These are phyloP conservation scores for Colletotrichum cordylinicola DNA, from an alignment of 2,329 filamentous ascomycete species.

Conservation along the genomic window DNA sequence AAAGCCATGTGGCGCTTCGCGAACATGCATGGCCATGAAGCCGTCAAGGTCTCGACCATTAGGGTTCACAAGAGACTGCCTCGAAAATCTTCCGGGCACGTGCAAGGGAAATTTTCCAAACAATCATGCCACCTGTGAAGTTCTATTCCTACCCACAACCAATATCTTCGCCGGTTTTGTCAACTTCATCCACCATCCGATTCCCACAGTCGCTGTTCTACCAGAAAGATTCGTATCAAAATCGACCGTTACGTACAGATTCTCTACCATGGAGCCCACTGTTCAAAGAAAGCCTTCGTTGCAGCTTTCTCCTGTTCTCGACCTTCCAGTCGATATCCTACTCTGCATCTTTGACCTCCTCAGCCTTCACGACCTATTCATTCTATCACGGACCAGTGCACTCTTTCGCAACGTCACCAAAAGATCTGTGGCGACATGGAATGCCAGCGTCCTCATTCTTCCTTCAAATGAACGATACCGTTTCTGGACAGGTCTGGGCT, in stretches of 20 bases:
- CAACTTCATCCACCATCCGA: not conserved
- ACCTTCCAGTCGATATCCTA: not conserved
- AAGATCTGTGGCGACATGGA: rapidly evolving
- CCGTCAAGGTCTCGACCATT: not conserved
- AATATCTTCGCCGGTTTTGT: not conserved
- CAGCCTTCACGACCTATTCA: not conserved
- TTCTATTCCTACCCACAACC: not conserved
- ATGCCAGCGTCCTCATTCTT: rapidly evolving
- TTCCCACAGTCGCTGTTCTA: not conserved
- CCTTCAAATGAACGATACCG: not conserved
- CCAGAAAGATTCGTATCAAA: not conserved
- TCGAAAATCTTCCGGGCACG: not conserved
- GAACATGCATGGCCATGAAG: not conserved
- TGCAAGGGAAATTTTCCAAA: rapidly evolving
- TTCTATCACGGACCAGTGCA: rapidly evolving
- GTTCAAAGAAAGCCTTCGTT: not conserved
- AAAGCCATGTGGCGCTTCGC: not conserved
- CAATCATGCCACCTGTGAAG: not conserved
- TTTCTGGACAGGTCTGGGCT: not conserved
- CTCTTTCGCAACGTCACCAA: not conserved
- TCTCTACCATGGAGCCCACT: not conserved
- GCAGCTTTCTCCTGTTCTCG: not conserved
- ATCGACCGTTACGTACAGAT: not conserved
- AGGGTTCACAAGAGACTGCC: rapidly evolving
- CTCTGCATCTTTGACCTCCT: not conserved